These are phyloP conservation scores for Xylariaceae sp. DNA, from an alignment of 2,329 filamentous ascomycete genomes.

Conservation along the genomic window DNA sequence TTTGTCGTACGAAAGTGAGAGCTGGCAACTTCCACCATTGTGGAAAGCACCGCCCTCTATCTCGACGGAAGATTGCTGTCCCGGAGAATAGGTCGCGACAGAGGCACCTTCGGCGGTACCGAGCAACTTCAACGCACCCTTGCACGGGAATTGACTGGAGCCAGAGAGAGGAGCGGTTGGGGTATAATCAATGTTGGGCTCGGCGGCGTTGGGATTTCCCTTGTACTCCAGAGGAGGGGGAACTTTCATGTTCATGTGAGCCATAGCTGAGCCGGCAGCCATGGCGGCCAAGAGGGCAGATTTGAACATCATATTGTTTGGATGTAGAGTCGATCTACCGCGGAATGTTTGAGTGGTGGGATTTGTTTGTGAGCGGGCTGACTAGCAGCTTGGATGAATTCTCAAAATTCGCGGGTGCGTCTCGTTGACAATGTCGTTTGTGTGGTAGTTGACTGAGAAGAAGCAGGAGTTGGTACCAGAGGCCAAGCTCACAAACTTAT, in stretches of 20 bases:
- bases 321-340: slow-evolving; percentile 9
- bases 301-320: slow-evolving; percentile 41
- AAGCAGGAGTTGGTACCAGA: neutral
- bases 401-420: slow-evolving; percentile 2
- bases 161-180: slow-evolving; percentile 66
- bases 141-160: slow-evolving; percentile 70
- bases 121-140: slow-evolving; percentile 55
- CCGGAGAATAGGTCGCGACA: slow-evolving; percentile 61
- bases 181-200: slow-evolving; percentile 61
- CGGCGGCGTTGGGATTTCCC: slow-evolving; percentile 45
- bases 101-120: slow-evolving; percentile 49
- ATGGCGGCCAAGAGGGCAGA: slow-evolving; percentile 38
- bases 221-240: slow-evolving; percentile 54
- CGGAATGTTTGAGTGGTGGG: neutral
- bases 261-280: slow-evolving; percentile 44
- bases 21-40: slow-evolving; percentile 72
- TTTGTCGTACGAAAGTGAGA: slow-evolving; percentile 70
- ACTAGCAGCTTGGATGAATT: slow-evolving; percentile 11
- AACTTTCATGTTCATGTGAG: slow-evolving; percentile 56
- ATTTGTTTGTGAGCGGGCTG: slow-evolving; percentile 2
- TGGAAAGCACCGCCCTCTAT: slow-evolving; percentile 63
- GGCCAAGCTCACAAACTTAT: neutral
- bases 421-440: slow-evolving; percentile 7
- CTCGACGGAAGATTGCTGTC: slow-evolving; percentile 60
- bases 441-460: neutral